Conservation (phyloP, 345 rosid genomes). For the Eucalyptus tenuipes region DNA sequence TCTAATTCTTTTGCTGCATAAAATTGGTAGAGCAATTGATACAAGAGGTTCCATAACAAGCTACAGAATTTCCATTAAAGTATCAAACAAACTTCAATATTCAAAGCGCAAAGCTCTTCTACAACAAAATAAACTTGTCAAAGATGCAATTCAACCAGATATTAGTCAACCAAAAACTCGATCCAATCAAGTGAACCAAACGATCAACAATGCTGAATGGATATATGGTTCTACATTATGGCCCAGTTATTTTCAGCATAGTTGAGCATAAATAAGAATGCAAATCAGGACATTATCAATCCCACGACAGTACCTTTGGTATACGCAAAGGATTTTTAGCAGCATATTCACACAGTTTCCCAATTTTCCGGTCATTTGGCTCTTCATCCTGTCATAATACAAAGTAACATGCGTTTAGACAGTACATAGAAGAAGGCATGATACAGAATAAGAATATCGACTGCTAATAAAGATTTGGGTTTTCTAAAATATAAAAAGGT, state of each 20-base stretch:
- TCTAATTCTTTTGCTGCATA: neutral
- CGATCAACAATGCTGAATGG: neutral
- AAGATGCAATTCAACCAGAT: neutral
- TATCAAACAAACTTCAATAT: neutral
- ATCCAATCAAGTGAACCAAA: neutral
- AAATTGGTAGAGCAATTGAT: neutral
- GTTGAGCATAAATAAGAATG: neutral
- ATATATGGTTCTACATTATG: neutral
- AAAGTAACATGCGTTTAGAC: neutral
- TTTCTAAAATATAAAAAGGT: neutral
- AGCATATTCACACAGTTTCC: constrained; percentile 93
- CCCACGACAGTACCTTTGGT: constrained; percentile 58
- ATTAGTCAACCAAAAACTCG: neutral
- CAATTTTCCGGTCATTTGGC: constrained; percentile 83
- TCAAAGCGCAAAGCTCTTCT: neutral
- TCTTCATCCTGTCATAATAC: constrained; percentile 62
- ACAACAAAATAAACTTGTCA: neutral
- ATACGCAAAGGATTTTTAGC: constrained; percentile 82
- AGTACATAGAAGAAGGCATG: neutral
- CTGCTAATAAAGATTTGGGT: neutral
- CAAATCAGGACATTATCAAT: neutral
- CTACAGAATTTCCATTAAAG: neutral
- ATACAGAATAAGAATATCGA: neutral
- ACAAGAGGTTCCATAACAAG: neutral
- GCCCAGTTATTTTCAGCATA: neutral